These are phyloP conservation scores for Pichia norvegensis DNA, from an alignment of 1,139 yeast species.

Conservation along the genomic window DNA sequence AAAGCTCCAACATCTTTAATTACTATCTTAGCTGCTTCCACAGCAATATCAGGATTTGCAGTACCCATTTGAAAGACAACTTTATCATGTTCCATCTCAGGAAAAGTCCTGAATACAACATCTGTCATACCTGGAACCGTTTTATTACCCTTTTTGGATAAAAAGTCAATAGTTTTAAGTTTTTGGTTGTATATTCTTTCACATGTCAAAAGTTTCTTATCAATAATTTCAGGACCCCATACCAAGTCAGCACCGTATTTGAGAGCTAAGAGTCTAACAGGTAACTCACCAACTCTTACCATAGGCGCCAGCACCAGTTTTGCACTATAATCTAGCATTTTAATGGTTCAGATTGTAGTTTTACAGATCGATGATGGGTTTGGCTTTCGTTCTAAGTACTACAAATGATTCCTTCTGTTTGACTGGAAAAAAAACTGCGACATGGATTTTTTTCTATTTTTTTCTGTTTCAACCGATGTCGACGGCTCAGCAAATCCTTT, in stretches of 20 bases:
- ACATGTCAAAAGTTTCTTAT: constrained; percentile 70
- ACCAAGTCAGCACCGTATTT: constrained; percentile 87
- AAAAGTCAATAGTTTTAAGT: constrained; percentile 55
- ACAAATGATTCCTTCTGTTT: too few species aligned
- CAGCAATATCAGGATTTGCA: constrained; percentile 75
- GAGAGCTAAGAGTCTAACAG: constrained; percentile 72
- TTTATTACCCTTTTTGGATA: constrained; percentile 32
- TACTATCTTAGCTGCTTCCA: constrained; percentile 72
- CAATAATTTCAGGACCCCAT: constrained; percentile 93
- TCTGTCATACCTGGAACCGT: constrained; percentile 37
- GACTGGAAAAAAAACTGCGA: too few species aligned
- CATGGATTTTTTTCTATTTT: too few species aligned
- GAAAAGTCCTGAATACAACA: constrained; percentile 61
- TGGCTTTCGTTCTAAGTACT: not conserved
- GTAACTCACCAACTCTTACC: constrained; percentile 94
- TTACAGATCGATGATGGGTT: too few species aligned
- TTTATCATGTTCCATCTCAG: constrained; percentile 50
- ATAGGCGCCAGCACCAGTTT: constrained; percentile 87
- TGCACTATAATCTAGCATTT: constrained; percentile 48
- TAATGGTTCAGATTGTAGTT: not conserved
- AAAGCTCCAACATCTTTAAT: constrained; percentile 86
- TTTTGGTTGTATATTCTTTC: constrained; percentile 48
- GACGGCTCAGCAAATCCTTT: too few species aligned
- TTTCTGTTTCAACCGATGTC: too few species aligned
- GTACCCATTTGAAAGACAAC: constrained; percentile 89